phyloP scores from a whole-genome alignment of 108 stramenopile species.

The Mediolabrus comicus region DNA sequence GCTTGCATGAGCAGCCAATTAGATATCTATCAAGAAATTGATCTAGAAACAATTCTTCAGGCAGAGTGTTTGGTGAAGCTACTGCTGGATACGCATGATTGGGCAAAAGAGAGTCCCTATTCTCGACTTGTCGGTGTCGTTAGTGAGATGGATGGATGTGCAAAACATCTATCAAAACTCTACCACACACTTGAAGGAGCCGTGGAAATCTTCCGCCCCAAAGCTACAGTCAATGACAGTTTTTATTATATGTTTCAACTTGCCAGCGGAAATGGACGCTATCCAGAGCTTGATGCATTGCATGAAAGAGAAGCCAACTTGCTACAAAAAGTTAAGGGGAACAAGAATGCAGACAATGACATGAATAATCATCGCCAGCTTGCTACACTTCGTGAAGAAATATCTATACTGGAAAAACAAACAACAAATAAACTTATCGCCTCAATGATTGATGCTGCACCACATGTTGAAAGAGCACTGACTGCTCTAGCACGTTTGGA shows the following conservation, averaged over 20 bases:
- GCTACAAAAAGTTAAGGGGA: constrained; percentile 7
- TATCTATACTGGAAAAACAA: constrained; percentile 44
- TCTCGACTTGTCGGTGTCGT: constrained; percentile 46
- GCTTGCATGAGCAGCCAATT: constrained; percentile 6
- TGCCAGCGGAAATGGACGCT: constrained; percentile 36
- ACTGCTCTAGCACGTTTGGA: constrained; percentile 65
- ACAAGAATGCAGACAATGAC: neutral
- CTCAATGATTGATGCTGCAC: constrained; percentile 36
- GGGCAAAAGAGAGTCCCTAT: constrained; percentile 41
- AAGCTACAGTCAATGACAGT: constrained; percentile 20
- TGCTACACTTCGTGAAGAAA: constrained; percentile 46
- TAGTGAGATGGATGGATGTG: constrained; percentile 13
- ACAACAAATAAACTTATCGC: constrained; percentile 43
- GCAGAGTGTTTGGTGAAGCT: constrained; percentile 68
- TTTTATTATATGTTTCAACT: constrained; percentile 58
- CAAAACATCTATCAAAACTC: constrained; percentile 6
- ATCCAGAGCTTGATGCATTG: constrained; percentile 52
- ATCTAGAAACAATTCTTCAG: constrained; percentile 68
- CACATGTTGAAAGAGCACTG: constrained; percentile 44
- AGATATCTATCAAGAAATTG: constrained; percentile 29
- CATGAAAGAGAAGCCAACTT: constrained; percentile 46
- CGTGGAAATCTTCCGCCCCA: constrained; percentile 52
- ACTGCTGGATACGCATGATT: constrained; percentile 50
- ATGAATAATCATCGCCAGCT: constrained; percentile 25
- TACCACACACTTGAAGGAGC: constrained; percentile 23